A percentile compares a stretch with the other conserved stretches of the same genome.
These are phyloP conservation scores for Thalassiosira ordinaria DNA, from an alignment of 352 stramenopile genomes.

Conservation along the genomic window DNA sequence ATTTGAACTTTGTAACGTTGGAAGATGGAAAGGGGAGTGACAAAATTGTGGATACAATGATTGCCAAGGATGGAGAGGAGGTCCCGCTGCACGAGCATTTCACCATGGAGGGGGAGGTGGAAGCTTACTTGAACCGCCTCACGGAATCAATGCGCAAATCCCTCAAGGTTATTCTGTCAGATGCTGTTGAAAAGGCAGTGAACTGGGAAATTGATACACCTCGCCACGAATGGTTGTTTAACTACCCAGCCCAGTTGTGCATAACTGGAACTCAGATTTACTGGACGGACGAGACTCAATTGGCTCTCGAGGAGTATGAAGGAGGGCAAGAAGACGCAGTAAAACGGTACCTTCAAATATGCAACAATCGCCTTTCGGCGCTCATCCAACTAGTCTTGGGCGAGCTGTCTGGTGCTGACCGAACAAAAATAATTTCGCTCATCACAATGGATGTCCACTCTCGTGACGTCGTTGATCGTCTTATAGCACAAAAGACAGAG, in stretches of 20 bases:
- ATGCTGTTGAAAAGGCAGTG: conserved; percentile 92
- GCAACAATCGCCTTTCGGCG: conserved; percentile 90
- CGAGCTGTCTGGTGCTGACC: conserved; percentile 82
- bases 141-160: conserved; percentile 91
- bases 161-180: conserved; percentile 89
- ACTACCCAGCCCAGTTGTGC: conserved; percentile 94
- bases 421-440: conserved; percentile 95
- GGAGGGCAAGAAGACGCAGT: conserved; percentile 94
- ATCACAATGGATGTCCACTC: conserved; percentile 97
- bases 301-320: conserved; percentile 94
- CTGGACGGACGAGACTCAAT: conserved; percentile 96
- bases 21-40: conserved; percentile 74
- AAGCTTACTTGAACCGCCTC: conserved; percentile 94
- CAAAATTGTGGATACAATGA: conserved; percentile 91
- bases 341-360: conserved; percentile 94
- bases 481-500: conserved; percentile 89
- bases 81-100: conserved; percentile 90
- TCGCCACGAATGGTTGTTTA: conserved; percentile 96
- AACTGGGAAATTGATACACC: conserved; percentile 95
- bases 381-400: conserved; percentile 94
- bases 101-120: conserved; percentile 87
- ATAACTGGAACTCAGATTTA: conserved; percentile 95
- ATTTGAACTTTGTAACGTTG: conserved; percentile 59
- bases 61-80: conserved; percentile 98
- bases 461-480: conserved; percentile 94